These are phyloP conservation scores for Pseudozyma pruni DNA, from an alignment of 1,284 basidiomycete species.

Conservation along the genomic window DNA sequence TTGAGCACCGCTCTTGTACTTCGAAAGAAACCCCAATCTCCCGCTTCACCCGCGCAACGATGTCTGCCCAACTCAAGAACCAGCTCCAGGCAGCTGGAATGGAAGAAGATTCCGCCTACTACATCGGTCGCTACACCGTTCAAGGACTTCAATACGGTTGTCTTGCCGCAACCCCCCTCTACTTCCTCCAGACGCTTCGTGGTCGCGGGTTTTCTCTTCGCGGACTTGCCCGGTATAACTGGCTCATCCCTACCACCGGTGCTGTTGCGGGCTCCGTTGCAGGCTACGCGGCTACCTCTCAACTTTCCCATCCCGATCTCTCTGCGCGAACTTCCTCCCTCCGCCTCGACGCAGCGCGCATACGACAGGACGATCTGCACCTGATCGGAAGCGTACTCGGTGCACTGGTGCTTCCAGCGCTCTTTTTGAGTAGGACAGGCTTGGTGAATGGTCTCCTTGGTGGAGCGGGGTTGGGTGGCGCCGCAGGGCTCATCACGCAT, in stretches of 20 bases:
- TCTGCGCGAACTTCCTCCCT: conserved; percentile 17
- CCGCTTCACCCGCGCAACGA: too few relatives aligned
- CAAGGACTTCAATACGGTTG: conserved; percentile 54
- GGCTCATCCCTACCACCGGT: conserved; percentile 52
- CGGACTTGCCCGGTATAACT: conserved; percentile 57
- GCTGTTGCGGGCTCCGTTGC: conserved; percentile 30
- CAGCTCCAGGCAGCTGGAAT: conserved; percentile 26
- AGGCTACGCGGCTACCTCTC: conserved; percentile 42
- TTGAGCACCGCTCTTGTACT: too few relatives aligned
- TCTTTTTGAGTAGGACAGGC: conserved; percentile 58
- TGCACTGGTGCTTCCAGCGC: conserved; percentile 55
- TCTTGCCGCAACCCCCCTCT: conserved; percentile 59
- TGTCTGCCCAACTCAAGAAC: conserved; percentile 37
- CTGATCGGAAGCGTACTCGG: conserved; percentile 62
- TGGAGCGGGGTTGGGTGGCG: conserved; percentile 60
- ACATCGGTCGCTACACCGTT: conserved; percentile 39
- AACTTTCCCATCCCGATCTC: conserved; percentile 33
- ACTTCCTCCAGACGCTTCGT: conserved; percentile 44
- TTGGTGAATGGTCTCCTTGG: conserved; percentile 63
- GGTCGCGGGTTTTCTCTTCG: conserved; percentile 50
- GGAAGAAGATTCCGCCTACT: conserved; percentile 52
- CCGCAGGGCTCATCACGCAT: conserved; percentile 51
- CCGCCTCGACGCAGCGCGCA: conserved; percentile 36
- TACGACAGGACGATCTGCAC: conserved; percentile 60
- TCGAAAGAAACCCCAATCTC: too few relatives aligned